A percentile compares a stretch with the other conserved stretches of the same genome.
Conservation (phyloP, 164 flowering plant genomes). For the Chimonanthus praecox region DNA sequence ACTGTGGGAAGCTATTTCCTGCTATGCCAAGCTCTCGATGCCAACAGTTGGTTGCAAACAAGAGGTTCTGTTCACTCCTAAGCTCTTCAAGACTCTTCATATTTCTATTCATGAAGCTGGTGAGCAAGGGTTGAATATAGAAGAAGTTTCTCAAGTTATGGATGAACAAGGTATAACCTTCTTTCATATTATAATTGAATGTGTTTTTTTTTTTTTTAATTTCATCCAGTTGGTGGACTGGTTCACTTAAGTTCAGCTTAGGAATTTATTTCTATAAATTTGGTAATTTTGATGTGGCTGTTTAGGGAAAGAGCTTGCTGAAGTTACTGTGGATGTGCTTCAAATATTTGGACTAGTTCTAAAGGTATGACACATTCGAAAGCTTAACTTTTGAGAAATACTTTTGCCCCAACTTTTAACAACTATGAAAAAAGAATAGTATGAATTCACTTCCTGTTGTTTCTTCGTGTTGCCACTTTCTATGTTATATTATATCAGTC, state of each 20-base stretch:
- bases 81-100: slow-evolving; percentile 40
- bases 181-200: neutral
- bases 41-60: slow-evolving; percentile 24
- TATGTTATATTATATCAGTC: neutral
- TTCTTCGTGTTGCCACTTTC: too few species aligned
- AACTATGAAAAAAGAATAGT: too few species aligned
- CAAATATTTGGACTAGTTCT: slow-evolving; percentile 55
- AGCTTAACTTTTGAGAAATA: too few species aligned
- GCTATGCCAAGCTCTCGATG: slow-evolving; percentile 34
- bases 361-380: slow-evolving; percentile 37
- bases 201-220: neutral
- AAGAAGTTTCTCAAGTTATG: slow-evolving; percentile 34
- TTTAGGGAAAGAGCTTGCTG: slow-evolving; percentile 40
- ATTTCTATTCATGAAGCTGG: slow-evolving; percentile 68
- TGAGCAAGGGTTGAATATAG: slow-evolving; percentile 76
- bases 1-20: slow-evolving; percentile 65
- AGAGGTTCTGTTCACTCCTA: slow-evolving; percentile 28
- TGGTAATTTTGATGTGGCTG: neutral
- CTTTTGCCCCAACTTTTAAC: neutral
- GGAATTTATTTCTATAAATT: neutral
- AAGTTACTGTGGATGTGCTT: slow-evolving; percentile 58
- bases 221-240: neutral
- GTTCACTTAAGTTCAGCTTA: neutral
- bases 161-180: slow-evolving; percentile 35
- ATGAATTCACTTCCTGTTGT: neutral